Evolutionary conservation across 257 asterid species (phyloP), one percentile per base, ranked within the genome.

Genomic region (Capsicum baccatum): DNA sequence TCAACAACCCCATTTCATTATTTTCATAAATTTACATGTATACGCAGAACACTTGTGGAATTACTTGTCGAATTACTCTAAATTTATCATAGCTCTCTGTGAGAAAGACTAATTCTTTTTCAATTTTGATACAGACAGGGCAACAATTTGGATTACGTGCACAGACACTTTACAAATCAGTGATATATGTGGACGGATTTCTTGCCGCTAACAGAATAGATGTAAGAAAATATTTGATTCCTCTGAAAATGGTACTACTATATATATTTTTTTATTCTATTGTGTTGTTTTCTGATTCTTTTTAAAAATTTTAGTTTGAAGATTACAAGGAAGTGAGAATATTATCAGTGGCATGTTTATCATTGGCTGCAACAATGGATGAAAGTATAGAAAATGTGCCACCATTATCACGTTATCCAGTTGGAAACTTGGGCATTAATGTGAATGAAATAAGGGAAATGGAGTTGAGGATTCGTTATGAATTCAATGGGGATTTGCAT

Each of bases 351-450:
- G 91, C 92, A 1, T 94, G 98, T 71, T 82, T 95, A 11, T 91
- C 95, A 11, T 48, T 95, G 66, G 95, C 98, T 6, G 94, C 96
- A 13, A 95, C 93, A 79, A 84, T 91, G 94, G 94, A 90, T 44
- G 98, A 92, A 83, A 37, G 37, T 16, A 83, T 3, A 0, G 91
- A 6, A 3, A 26, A 12, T 48, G 15, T 87, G 68, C 93, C 93
- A 12, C n/a, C 81, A 39, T 83, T 92, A 17, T 78, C 92, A 0
- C 88, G 87, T 12, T 92, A 89, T 47, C 86, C 90, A 26, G 59
- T 37, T 0, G 89, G 81, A 5, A 87, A 83, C 56, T 42, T 39
- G 55, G 1, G 42, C 26, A 15, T 69, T 16, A 9, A 1, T 69
- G 4, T n/a, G 54, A 17, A 3, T 39, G 15, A 9, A 3, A 69